Evolutionary conservation across 306 rosid species (phyloP).

Genomic region (Phaseolus lunatus): DNA sequence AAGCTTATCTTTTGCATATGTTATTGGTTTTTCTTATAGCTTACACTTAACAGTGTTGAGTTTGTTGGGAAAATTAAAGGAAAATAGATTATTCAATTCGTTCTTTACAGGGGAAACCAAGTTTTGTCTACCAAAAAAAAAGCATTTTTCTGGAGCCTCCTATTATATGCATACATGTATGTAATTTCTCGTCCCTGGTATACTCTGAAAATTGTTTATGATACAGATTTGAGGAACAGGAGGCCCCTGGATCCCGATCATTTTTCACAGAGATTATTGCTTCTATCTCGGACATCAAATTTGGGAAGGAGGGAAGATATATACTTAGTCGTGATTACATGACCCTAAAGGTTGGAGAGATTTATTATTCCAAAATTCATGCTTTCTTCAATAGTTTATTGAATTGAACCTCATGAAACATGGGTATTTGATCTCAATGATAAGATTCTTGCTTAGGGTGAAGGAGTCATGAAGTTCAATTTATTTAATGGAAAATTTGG

Average conservation of each 20-base stretch:
- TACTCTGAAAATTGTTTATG: constrained; percentile 37
- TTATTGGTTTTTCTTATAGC: constrained; percentile 25
- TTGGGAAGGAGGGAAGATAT: constrained; percentile 91
- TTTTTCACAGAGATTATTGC: constrained; percentile 98
- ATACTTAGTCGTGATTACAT: constrained; percentile 99
- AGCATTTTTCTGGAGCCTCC: constrained; percentile 21
- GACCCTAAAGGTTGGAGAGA: constrained; percentile 87
- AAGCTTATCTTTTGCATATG: constrained; percentile 44
- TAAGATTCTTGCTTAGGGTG: constrained; percentile 23
- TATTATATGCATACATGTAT: background rate
- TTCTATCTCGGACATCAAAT: constrained; percentile 94
- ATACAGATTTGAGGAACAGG: constrained; percentile 95
- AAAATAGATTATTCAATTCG: background rate
- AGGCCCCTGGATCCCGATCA: constrained; percentile 94
- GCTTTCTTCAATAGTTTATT: constrained; percentile 22
- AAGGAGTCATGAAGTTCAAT: constrained; percentile 16
- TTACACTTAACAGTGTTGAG: background rate
- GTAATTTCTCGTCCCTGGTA: constrained; percentile 28
- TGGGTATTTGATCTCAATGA: constrained; percentile 12
- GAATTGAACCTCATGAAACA: constrained; percentile 11
- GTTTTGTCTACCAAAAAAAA: background rate
- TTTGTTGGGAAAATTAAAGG: background rate
- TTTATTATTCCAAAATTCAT: constrained; percentile 33
- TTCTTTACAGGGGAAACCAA: background rate
- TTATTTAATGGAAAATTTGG: constrained; percentile 25